Conservation (phyloP, 2,329 filamentous ascomycete species). For the Clarireedia monteithiana region DNA sequence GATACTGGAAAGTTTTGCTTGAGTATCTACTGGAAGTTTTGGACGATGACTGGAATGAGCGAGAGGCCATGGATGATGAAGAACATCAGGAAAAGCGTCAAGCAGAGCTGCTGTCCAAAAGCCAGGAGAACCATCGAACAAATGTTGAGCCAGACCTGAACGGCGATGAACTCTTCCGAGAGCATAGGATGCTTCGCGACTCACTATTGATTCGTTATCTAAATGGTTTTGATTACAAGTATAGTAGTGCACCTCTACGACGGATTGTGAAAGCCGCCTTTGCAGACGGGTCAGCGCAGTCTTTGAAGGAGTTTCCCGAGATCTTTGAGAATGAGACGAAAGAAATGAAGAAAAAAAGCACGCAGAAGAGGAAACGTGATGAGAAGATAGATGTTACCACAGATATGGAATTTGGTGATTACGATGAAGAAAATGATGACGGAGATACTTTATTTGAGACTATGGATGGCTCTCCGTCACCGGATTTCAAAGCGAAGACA, state of each 20-base stretch:
- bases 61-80: constrained; percentile 39
- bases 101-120: no score
- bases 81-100: neutral
- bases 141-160: constrained; percentile 25
- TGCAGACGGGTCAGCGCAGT: constrained; percentile 51
- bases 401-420: constrained; percentile 35
- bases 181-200: constrained; percentile 35
- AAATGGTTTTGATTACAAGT: constrained; percentile 26
- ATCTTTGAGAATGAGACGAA: constrained; percentile 61
- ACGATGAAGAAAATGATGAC: constrained; percentile 36
- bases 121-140: no score
- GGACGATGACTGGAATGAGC: constrained; percentile 59
- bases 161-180: constrained; percentile 2
- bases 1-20: constrained; percentile 73
- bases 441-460: constrained; percentile 1
- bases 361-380: constrained; percentile 43
- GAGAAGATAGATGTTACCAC: constrained; percentile 14
- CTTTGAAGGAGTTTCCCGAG: constrained; percentile 50
- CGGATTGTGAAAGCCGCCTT: constrained; percentile 60
- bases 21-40: constrained; percentile 71
- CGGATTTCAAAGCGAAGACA: neutral
- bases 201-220: constrained; percentile 51
- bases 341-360: constrained; percentile 32
- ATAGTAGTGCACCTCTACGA: neutral
- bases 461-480: neutral